Percentiles rank a stretch among this genome's conserved stretches.
Conservation (phyloP, 2,329 filamentous ascomycete species). For the Coniochaeta ligniaria region DNA sequence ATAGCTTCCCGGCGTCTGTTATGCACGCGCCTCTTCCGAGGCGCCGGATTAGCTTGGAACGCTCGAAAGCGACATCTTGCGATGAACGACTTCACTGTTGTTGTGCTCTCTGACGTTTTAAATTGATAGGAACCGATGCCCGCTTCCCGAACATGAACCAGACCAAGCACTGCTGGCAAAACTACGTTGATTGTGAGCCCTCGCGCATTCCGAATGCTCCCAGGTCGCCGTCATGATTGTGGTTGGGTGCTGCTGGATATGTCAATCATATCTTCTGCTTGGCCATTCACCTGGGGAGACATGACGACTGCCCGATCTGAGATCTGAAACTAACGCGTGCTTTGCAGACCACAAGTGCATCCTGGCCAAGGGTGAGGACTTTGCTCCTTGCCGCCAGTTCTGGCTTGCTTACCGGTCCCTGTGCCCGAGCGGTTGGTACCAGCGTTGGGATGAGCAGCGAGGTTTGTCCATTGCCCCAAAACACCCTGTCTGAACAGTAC, state of each 20-base stretch:
- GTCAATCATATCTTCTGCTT: background rate
- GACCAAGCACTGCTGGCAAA: conserved; percentile 99
- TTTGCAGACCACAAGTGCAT: conserved; percentile 86
- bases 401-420: conserved; percentile 93
- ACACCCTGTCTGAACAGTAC: background rate
- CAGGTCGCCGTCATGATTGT: background rate
- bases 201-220: background rate
- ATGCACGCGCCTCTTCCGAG: background rate
- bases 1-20: background rate
- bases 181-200: conserved; percentile 80
- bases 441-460: conserved; percentile 96
- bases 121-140: conserved; percentile 82
- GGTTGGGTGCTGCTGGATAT: background rate
- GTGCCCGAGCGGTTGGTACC: conserved; percentile 90
- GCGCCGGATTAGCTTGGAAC: background rate
- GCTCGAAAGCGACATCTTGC: background rate
- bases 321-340: background rate
- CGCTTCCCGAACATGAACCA: conserved; percentile 98
- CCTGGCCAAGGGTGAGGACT: conserved; percentile 96
- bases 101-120: conserved; percentile 19
- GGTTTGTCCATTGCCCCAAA: conserved; percentile 47
- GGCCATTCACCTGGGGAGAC: background rate
- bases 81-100: conserved; percentile 9
- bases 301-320: background rate
- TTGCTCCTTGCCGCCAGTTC: conserved; percentile 95